Evolutionary conservation across 2,329 filamentous ascomycete species (phyloP), one percentile per base, ranked within the genome.

Genomic region (Botrytis aclada): DNA sequence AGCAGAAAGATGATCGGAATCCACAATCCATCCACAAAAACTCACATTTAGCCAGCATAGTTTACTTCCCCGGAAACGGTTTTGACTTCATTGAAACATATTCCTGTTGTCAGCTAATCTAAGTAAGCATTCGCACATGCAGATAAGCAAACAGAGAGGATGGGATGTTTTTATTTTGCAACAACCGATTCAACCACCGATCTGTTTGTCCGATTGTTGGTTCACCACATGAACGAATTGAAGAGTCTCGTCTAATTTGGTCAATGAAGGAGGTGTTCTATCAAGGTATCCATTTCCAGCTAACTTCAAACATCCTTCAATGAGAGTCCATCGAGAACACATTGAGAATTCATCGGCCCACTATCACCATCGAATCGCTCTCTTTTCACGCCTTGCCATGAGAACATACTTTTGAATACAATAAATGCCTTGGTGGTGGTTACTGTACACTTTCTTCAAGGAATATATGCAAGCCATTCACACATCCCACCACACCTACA

Each of bases 401-500:
- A 61, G 6, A 51, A 51, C 32, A 39, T 10, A 39, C 22, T 39
- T 66, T 39, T 8, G 25, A 45, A 45, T n/a, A 54, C n/a, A 39
- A 39, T 56, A 6, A 41, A 56, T 29, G 45, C 34, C 47, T 41
- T 67, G 18, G 29, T 67, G 18, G 29, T 41, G 64, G 45, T 39
- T 67, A 56, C 34, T 67, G 45, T 56, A 54, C 34, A 29, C 25
- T 41, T 47, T 14, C n/a, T 56, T 37, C 64, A 54, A 29, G 34
- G 45, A 29, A 67, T 22, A 32, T 56, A 67, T 67, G 64, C 64
- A 67, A 67, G 64, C 64, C 34, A 29, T 56, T 37, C 45, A 54
- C 64, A 54, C 64, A 67, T 56, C 64, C 62, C 45, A 65, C 62
- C 41, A 65, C 62, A 67, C 64, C 47, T 54, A 67, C 65, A 67